Conservation (phyloP, 257 asterid species). For the Agastache rugosa region DNA sequence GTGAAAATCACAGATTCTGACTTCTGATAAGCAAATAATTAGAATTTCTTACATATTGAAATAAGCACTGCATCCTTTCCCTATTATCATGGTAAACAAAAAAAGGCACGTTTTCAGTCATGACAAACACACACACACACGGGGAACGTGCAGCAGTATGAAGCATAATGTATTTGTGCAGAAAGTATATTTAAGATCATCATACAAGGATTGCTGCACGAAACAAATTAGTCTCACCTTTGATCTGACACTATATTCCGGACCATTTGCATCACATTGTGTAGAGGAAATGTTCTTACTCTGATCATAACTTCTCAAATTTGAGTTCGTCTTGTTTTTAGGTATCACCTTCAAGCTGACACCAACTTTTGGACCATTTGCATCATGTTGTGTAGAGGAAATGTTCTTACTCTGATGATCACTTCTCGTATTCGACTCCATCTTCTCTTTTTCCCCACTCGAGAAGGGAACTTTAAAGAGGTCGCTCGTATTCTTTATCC, state of each 20-base stretch:
- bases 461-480: conserved; percentile 3
- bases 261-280: conserved; percentile 24
- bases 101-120: too few relatives aligned
- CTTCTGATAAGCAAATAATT: too few relatives aligned
- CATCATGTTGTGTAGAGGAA: conserved; percentile 26
- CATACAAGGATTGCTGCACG: not conserved
- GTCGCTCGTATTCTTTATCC: not conserved
- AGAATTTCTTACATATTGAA: too few relatives aligned
- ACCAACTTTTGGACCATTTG: conserved; percentile 18
- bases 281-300: conserved; percentile 36
- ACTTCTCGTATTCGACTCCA: conserved; percentile 21
- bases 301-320: conserved; percentile 34
- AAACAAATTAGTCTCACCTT: conserved; percentile 38
- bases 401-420: conserved; percentile 43
- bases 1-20: too few relatives aligned
- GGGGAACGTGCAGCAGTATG: too few relatives aligned
- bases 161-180: too few relatives aligned
- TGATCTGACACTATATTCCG: conserved; percentile 23
- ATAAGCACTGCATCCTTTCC: too few relatives aligned
- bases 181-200: too few relatives aligned
- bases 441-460: conserved; percentile 32
- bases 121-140: too few relatives aligned
- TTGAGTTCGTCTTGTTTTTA: conserved; percentile 31
- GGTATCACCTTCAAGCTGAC: conserved; percentile 1
- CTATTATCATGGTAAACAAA: too few relatives aligned